Evolutionary conservation across 768 basidiomycete genomes (phyloP), one percentile per base, ranked within the genome.

Genomic region (Russula abietina): DNA sequence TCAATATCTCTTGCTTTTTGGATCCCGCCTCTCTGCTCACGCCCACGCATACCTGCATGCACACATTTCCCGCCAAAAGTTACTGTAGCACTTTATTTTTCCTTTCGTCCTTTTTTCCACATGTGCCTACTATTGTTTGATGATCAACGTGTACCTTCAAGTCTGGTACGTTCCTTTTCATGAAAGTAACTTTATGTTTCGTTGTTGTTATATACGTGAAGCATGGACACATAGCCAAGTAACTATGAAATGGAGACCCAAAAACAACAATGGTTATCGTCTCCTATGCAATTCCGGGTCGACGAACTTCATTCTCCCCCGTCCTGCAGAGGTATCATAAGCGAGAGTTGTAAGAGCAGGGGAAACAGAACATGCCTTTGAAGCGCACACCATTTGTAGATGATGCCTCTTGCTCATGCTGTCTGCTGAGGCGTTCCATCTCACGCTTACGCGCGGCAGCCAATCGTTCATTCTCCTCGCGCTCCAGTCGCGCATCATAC

Each of bases 281-380:
- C 71, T 67, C 4, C 74, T 70, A 39, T 74, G 74, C 51, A 76
- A 62, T 67, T 83, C 85, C 36, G 85, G 85, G 69, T 87, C 85
- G 43, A 85, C 70, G 65, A 77, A 87, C 67, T 85, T 85, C 86
- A 87, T 87, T 63, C 84, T 75, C 50, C 86, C 85, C 24, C 86
- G 81, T 22, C 85, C 83, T 85, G 54, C 16, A 12, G 53, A 17
- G 9, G 3, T 24, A 43, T 36, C 5, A 22, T 63, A 39, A 66
- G 64, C 28, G 28, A 57, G 24, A 32, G 56, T 26, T 10, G 14
- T 14, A 26, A 30, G 49, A 61, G 24, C 28, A 59, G 3, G 19
- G 36, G 57, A 38, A n/a, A n/a, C 32, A 43, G 41, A 14, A 65
- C 73, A 16, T 56, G 80, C 87, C 87, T 75, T 89, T 89, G 71